Evolutionary conservation across 1,284 basidiomycete species (phyloP).

Genomic region (Austroboletus sp.): DNA sequence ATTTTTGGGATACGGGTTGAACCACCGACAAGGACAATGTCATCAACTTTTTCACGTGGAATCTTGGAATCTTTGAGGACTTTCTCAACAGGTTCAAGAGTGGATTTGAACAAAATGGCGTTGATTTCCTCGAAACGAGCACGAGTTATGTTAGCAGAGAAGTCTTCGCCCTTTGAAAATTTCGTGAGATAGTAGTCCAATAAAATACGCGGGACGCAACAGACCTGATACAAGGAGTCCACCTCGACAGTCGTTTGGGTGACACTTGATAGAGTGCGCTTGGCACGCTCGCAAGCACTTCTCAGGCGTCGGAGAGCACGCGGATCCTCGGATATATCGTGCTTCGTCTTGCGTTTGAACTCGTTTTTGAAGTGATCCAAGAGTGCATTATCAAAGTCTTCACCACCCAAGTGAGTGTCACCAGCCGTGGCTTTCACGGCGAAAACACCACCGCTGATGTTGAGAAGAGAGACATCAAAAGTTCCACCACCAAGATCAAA

Average conservation of each 20-base stretch:
- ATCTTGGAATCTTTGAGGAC: constrained; percentile 99
- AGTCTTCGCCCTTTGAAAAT: constrained; percentile 70
- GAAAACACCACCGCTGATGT: constrained; percentile 95
- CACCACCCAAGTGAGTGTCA: constrained; percentile 97
- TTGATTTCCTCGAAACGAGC: constrained; percentile 99
- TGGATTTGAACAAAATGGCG: constrained; percentile 89
- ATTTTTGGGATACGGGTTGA: constrained; percentile 99
- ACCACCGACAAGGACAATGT: constrained; percentile 98
- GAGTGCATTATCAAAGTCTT: constrained; percentile 97
- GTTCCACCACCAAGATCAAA: constrained; percentile 99
- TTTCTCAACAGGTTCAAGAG: constrained; percentile 96
- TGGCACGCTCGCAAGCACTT: constrained; percentile 97
- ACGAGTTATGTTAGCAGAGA: constrained; percentile 94
- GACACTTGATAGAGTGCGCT: constrained; percentile 96
- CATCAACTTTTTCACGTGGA: constrained; percentile 92
- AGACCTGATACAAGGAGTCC: constrained; percentile 91
- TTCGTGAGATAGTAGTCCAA: constrained; percentile 11
- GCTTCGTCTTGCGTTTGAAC: constrained; percentile 97
- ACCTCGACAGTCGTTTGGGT: constrained; percentile 98
- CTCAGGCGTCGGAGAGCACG: constrained; percentile 93
- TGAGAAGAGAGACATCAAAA: constrained; percentile 96
- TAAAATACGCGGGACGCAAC: constrained; percentile 16
- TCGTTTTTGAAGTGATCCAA: constrained; percentile 97
- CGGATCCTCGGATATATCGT: constrained; percentile 92
- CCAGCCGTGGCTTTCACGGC: constrained; percentile 97